Evolutionary conservation across 495 filamentous ascomycete species (phyloP).

Genomic region (Penicillium argentinense): DNA sequence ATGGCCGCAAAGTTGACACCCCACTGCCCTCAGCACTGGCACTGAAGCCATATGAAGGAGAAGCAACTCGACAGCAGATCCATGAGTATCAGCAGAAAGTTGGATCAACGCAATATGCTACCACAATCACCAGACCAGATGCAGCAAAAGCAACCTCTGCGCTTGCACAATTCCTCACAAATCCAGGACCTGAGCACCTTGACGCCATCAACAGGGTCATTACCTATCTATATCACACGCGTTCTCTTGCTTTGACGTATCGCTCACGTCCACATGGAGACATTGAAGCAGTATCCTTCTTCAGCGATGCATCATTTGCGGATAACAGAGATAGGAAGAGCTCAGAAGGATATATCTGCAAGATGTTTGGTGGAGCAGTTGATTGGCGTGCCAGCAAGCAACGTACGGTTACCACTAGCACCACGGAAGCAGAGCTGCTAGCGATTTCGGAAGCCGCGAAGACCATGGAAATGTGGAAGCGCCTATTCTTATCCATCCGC

Average conservation of each 20-base stretch:
- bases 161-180: slow-evolving; percentile 17
- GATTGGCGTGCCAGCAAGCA: slow-evolving; percentile 22
- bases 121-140: slow-evolving; percentile 19
- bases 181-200: slow-evolving; percentile 12
- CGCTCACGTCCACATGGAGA: no score
- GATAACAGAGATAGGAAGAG: slow-evolving; percentile 16
- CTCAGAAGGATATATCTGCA: slow-evolving; percentile 16
- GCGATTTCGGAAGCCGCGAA: slow-evolving; percentile 3
- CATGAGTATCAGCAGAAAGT: slow-evolving; percentile 22
- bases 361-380: slow-evolving; percentile 13
- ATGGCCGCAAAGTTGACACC: slow-evolving; percentile 1
- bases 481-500: neutral
- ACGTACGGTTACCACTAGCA: slow-evolving; percentile 18
- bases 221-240: no score
- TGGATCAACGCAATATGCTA: slow-evolving; percentile 20
- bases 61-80: neutral
- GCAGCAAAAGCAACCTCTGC: slow-evolving; percentile 6
- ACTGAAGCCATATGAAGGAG: slow-evolving; percentile 3
- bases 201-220: slow-evolving; percentile 8
- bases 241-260: no score
- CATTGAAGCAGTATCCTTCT: no score
- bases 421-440: slow-evolving; percentile 18
- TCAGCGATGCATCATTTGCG: slow-evolving; percentile 14
- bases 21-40: slow-evolving; percentile 8
- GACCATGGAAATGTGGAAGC: slow-evolving; percentile 3